phyloP scores from a whole-genome alignment of 768 basidiomycete genomes.

The Austroboletus eburneus region DNA sequence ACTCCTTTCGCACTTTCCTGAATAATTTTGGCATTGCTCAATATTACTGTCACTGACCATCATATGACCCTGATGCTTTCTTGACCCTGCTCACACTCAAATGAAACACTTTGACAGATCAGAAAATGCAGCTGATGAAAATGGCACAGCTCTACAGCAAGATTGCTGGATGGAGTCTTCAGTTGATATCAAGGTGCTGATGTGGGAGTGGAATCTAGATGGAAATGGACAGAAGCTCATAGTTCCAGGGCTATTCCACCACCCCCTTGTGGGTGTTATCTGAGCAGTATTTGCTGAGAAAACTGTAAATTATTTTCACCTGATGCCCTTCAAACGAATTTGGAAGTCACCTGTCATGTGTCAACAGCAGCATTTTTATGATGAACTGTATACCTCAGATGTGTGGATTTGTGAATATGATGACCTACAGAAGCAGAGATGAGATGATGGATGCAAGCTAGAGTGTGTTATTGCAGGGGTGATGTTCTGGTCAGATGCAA shows the following conservation, averaged over 20 bases:
- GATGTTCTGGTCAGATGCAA: conserved; percentile 3
- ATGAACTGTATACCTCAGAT: neutral
- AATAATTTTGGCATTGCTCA: neutral
- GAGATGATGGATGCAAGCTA: conserved; percentile 10
- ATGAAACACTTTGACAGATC: neutral
- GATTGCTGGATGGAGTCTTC: neutral
- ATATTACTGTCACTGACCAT: neutral
- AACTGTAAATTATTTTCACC: conserved; percentile 13
- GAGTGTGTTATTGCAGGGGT: conserved; percentile 1
- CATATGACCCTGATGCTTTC: neutral
- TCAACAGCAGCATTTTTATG: neutral
- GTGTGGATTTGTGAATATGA: conserved; percentile 1
- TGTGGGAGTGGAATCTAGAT: neutral
- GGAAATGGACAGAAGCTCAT: neutral
- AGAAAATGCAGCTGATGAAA: too few relatives aligned
- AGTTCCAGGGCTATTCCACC: neutral
- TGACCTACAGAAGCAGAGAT: conserved; percentile 11
- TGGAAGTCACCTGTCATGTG: conserved; percentile 1
- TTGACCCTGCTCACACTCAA: neutral
- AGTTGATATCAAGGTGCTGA: neutral
- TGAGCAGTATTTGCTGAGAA: conserved; percentile 5
- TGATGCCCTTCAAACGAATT: conserved; percentile 17
- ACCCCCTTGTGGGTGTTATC: conserved; percentile 2
- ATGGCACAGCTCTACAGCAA: too few relatives aligned
- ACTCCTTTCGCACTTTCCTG: neutral